A percentile compares a stretch with the other conserved stretches of the same genome.
phyloP scores from a whole-genome alignment of 257 asterid genomes.

The Solanum phureja region DNA sequence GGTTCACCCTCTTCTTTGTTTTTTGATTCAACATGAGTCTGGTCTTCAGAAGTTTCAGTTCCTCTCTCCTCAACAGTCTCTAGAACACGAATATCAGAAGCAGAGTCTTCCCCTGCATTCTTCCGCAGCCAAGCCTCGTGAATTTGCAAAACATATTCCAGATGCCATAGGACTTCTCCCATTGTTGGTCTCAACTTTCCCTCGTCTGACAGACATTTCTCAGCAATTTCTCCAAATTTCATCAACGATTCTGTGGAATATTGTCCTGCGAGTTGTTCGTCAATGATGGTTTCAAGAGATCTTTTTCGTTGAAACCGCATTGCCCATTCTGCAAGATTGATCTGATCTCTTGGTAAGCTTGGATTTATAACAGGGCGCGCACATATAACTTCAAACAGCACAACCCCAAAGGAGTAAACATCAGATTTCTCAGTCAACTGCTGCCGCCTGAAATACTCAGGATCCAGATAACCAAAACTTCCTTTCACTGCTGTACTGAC shows the following conservation, averaged over 20 bases:
- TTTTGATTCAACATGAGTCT: not conserved
- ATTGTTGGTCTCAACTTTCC: conserved; percentile 74
- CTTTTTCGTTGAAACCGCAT: conserved; percentile 54
- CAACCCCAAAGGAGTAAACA: conserved; percentile 88
- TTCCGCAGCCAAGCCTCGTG: conserved; percentile 66
- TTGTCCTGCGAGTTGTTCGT: conserved; percentile 31
- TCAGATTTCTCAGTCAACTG: conserved; percentile 82
- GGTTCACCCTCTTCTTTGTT: conserved; percentile 6
- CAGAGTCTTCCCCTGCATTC: conserved; percentile 28
- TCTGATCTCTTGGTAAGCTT: conserved; percentile 62
- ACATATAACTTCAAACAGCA: conserved; percentile 59
- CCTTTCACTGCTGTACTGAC: conserved; percentile 93
- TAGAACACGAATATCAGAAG: conserved; percentile 1
- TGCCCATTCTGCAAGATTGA: conserved; percentile 91
- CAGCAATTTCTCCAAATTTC: conserved; percentile 65
- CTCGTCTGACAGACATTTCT: conserved; percentile 79
- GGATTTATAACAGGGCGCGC: conserved; percentile 78
- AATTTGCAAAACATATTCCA: conserved; percentile 67
- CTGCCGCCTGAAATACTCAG: conserved; percentile 76
- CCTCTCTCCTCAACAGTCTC: conserved; percentile 21
- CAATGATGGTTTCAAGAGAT: conserved; percentile 54
- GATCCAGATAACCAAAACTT: conserved; percentile 84
- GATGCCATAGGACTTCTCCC: conserved; percentile 84
- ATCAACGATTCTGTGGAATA: conserved; percentile 47
- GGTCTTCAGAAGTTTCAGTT: conserved; percentile 2